Conservation (phyloP, 495 filamentous ascomycete species). For the Penicillium parvum region DNA sequence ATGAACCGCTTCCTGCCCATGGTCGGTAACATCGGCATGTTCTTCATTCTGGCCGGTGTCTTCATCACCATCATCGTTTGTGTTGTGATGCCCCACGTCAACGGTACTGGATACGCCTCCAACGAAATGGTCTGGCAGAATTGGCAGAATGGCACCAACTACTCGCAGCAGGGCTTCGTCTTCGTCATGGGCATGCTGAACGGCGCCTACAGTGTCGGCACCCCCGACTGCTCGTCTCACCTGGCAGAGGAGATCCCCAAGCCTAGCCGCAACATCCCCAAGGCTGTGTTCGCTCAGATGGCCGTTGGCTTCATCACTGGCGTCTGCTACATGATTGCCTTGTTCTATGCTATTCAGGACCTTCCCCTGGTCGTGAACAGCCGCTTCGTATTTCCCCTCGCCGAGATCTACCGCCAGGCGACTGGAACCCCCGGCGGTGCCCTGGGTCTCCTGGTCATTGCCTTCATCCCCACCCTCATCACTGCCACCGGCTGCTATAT, state of each 20-base stretch:
- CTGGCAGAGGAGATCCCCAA: constrained; percentile 78
- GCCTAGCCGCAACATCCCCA: constrained; percentile 46
- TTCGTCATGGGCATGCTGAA: constrained; percentile 82
- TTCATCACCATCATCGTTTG: constrained; percentile 70
- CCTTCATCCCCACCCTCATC: constrained; percentile 60
- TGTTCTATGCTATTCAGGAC: constrained; percentile 50
- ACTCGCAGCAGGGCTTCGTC: constrained; percentile 63
- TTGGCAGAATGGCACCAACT: constrained; percentile 66
- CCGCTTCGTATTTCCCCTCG: constrained; percentile 63
- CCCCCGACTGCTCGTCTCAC: constrained; percentile 71
- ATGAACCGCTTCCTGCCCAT: constrained; percentile 63
- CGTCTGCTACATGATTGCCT: constrained; percentile 47
- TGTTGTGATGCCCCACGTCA: constrained; percentile 63
- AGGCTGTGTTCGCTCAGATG: constrained; percentile 49
- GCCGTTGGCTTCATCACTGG: constrained; percentile 46
- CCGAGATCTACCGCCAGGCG: constrained; percentile 74
- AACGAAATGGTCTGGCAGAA: constrained; percentile 58
- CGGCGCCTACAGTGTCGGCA: constrained; percentile 80
- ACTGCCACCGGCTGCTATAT: constrained; percentile 64
- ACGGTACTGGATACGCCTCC: constrained; percentile 44
- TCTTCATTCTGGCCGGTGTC: constrained; percentile 64
- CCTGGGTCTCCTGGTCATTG: constrained; percentile 56
- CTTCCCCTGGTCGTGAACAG: constrained; percentile 32
- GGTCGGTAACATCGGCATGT: constrained; percentile 62
- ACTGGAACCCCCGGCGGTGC: constrained; percentile 61